A percentile compares a stretch with the other conserved stretches of the same genome.
These are phyloP conservation scores for Rhododendron henanense DNA, from an alignment of 148 eudicot genomes.

Conservation along the genomic window DNA sequence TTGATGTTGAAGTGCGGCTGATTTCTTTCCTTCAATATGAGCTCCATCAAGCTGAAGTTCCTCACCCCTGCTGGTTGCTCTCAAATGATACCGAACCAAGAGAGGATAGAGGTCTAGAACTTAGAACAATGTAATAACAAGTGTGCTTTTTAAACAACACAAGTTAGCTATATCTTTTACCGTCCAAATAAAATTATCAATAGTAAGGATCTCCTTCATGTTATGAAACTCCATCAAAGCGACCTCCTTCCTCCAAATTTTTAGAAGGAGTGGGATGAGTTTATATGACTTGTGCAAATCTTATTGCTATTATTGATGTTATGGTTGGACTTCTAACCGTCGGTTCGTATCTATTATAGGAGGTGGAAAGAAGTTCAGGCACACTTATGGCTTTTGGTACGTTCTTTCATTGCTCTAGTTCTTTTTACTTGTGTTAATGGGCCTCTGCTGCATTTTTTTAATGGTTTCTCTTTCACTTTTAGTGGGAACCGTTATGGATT, in stretches of 20 bases:
- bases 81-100: background rate
- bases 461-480: background rate
- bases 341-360: conserved; percentile 33
- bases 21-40: background rate
- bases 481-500: background rate
- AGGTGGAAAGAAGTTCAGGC: conserved; percentile 85
- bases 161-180: background rate
- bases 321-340: background rate
- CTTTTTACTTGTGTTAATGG: background rate
- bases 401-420: conserved; percentile 14
- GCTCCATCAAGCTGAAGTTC: background rate
- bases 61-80: background rate
- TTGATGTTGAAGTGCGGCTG: background rate
- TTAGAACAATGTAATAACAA: background rate
- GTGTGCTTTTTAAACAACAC: background rate
- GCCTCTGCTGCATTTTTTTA: background rate
- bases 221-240: background rate
- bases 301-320: background rate
- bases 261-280: background rate
- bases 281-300: background rate
- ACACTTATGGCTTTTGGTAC: conserved; percentile 75
- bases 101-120: background rate
- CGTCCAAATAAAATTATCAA: background rate
- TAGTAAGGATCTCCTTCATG: background rate
- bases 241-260: background rate